These are phyloP conservation scores for Pseudocercospora musae DNA, from an alignment of 2,329 filamentous ascomycete species.

Conservation along the genomic window DNA sequence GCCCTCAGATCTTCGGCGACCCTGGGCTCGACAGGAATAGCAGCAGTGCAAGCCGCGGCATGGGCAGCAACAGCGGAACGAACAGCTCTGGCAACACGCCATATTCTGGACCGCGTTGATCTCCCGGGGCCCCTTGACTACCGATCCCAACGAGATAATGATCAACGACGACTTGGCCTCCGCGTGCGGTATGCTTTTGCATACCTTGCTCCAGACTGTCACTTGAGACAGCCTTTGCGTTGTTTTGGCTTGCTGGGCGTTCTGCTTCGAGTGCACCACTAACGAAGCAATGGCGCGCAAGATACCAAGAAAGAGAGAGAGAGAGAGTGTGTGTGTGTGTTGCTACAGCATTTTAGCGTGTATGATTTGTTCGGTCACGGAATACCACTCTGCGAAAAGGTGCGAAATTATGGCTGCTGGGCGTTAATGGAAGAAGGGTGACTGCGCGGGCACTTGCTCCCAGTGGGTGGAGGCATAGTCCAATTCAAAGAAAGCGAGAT, in stretches of 20 bases:
- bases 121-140: not conserved
- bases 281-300: constrained; percentile 1
- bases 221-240: not conserved
- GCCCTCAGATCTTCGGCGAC: constrained; percentile 32
- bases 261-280: not conserved
- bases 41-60: constrained; percentile 14
- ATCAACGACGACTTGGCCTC: not conserved
- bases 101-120: not conserved
- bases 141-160: not conserved
- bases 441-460: not conserved
- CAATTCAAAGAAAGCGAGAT: not conserved
- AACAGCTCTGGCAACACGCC: constrained; percentile 16
- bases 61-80: constrained; percentile 10
- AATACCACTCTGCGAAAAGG: constrained; percentile 6
- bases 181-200: not conserved
- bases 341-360: constrained; percentile 7
- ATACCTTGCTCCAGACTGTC: not conserved
- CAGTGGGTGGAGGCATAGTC: not conserved
- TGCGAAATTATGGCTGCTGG: not conserved
- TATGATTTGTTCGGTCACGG: not conserved
- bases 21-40: constrained; percentile 29
- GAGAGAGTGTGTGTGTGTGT: too few relatives aligned
- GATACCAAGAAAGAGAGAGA: constrained; percentile 4
- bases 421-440: not conserved
- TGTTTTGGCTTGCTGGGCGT: not conserved